phyloP scores from a whole-genome alignment of 176 grass and related monocot genomes.

The Oryza glumipatula region DNA sequence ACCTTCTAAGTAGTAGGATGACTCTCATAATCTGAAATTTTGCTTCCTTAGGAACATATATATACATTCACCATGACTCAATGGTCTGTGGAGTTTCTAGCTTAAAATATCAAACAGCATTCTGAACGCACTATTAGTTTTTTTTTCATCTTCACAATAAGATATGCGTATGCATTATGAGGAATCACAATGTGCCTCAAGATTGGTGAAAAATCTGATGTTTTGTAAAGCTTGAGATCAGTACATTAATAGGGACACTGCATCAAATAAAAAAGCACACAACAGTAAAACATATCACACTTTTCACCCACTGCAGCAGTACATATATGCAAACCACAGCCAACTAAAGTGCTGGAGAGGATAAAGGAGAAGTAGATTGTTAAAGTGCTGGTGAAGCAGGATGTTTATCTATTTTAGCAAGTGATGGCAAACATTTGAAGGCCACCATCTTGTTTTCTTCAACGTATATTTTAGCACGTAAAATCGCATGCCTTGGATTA shows the following conservation, averaged over 20 bases:
- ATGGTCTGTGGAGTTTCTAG: neutral
- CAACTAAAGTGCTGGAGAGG: neutral
- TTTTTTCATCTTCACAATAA: slow-evolving; percentile 16
- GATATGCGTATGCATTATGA: slow-evolving; percentile 1
- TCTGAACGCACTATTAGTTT: neutral
- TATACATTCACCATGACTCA: neutral
- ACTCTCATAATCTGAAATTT: neutral
- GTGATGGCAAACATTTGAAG: neutral
- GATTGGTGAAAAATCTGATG: neutral
- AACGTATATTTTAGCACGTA: slow-evolving; percentile 3
- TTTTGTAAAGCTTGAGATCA: neutral
- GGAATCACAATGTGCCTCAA: neutral
- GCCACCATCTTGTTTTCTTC: slow-evolving; percentile 13
- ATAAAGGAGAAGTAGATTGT: neutral
- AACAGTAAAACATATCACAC: slow-evolving; percentile 6
- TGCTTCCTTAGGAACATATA: slow-evolving; percentile 24
- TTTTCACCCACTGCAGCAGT: slow-evolving; percentile 26
- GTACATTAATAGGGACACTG: slow-evolving; percentile 16
- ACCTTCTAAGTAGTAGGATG: slow-evolving; percentile 17
- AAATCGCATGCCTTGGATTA: slow-evolving; percentile 15
- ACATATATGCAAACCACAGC: neutral
- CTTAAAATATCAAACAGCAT: slow-evolving; percentile 1
- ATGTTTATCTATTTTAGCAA: neutral
- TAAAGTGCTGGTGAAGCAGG: slow-evolving; percentile 21
- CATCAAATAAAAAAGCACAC: neutral